Percentiles rank a stretch among this genome's conserved stretches.
Conservation (phyloP, 2,329 filamentous ascomycete species). For the Huntiella bhutanensis region DNA sequence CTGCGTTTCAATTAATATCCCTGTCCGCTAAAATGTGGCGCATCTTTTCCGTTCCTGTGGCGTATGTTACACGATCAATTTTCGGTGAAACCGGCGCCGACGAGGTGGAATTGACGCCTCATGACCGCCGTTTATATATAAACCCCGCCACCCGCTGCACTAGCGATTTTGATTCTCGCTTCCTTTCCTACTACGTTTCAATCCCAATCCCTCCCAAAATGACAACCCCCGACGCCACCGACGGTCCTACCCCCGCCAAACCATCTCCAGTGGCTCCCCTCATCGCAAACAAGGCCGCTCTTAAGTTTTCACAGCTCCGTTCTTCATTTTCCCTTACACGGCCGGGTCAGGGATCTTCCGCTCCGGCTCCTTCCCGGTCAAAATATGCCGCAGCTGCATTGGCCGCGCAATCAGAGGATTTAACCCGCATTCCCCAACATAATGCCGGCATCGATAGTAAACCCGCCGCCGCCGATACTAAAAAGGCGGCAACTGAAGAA, state of each 20-base stretch:
- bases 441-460: slow-evolving; percentile 9
- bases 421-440: slow-evolving; percentile 6
- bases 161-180: no score
- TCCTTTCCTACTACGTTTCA: background rate
- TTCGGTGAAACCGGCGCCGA: no score
- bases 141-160: no score
- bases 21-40: no score
- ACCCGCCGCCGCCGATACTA: background rate
- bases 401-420: slow-evolving; percentile 6
- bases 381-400: slow-evolving; percentile 6
- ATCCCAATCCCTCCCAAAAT: background rate
- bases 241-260: slow-evolving; percentile 67
- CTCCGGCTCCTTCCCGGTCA: background rate
- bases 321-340: slow-evolving; percentile 1
- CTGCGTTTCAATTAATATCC: no score
- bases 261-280: slow-evolving; percentile 62
- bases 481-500: slow-evolving; percentile 7
- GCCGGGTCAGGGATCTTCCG: background rate
- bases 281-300: slow-evolving; percentile 18
- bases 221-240: slow-evolving; percentile 53
- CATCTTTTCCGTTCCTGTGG: no score
- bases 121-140: no score
- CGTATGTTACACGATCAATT: no score
- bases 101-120: no score
- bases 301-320: slow-evolving; percentile 6